phyloP scores from a whole-genome alignment of 768 basidiomycete genomes.

The Agrocybe pediades region DNA sequence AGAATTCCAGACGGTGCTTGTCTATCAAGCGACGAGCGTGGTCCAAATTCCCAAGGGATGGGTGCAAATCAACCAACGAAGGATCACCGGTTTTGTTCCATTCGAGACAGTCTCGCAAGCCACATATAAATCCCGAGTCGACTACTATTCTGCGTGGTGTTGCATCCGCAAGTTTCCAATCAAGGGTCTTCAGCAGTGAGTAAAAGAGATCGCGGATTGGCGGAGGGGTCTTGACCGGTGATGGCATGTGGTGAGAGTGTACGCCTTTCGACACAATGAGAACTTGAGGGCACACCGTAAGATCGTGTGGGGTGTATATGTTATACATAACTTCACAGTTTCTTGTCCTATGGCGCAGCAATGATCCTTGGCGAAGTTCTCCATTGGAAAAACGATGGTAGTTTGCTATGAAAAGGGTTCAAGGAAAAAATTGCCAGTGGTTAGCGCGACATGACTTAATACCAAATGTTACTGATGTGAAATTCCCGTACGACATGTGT shows the following conservation, averaged over 20 bases:
- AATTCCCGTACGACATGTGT: not conserved
- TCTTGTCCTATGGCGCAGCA: not conserved
- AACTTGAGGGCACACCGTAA: not conserved
- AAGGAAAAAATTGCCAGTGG: no score
- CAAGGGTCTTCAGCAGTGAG: slow-evolving; percentile 15
- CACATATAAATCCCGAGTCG: slow-evolving; percentile 24
- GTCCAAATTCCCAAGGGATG: slow-evolving; percentile 16
- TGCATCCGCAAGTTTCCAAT: slow-evolving; percentile 28
- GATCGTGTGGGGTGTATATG: not conserved
- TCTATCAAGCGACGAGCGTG: slow-evolving; percentile 23
- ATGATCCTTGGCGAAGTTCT: not conserved
- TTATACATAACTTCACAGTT: not conserved
- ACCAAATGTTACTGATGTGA: not conserved
- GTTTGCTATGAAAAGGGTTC: not conserved
- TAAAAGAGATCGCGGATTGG: slow-evolving; percentile 9
- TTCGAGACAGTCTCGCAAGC: slow-evolving; percentile 9
- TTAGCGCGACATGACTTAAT: no score
- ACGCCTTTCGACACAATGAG: not conserved
- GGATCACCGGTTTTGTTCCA: slow-evolving; percentile 11
- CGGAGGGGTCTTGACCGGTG: not conserved
- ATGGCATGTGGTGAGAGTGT: not conserved
- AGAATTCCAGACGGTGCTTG: slow-evolving; percentile 12
- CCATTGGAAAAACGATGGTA: not conserved
- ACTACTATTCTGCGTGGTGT: slow-evolving; percentile 25
- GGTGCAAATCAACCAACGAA: slow-evolving; percentile 2